Evolutionary conservation across 768 basidiomycete species (phyloP).

Genomic region (Naematelia aurantialba): DNA sequence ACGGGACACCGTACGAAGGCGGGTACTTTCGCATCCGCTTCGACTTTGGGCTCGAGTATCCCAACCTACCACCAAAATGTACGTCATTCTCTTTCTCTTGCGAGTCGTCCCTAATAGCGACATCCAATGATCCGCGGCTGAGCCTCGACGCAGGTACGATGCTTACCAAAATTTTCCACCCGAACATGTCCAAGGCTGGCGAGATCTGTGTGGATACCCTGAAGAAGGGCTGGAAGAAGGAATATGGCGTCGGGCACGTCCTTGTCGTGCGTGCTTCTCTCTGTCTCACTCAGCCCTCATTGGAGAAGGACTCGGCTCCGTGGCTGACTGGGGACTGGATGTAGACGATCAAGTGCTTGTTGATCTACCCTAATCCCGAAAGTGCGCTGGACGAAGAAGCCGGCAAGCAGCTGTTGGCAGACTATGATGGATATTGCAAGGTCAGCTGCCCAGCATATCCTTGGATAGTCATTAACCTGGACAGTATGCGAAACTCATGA

Average conservation of each 20-base stretch:
- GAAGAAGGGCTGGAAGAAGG: conserved; percentile 94
- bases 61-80: conserved; percentile 92
- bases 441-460: conserved; percentile 17
- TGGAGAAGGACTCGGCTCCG: not conserved
- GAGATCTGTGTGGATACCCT: conserved; percentile 97
- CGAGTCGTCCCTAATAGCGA: conserved; percentile 2
- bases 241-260: conserved; percentile 86
- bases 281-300: not conserved
- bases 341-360: conserved; percentile 81
- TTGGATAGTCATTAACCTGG: not conserved
- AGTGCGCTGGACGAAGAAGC: conserved; percentile 95
- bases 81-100: conserved; percentile 3
- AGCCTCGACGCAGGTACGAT: conserved; percentile 67
- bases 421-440: conserved; percentile 78
- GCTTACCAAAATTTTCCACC: conserved; percentile 92
- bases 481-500: conserved; percentile 78
- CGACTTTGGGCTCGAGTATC: conserved; percentile 88
- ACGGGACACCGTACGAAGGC: conserved; percentile 65
- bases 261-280: conserved; percentile 55
- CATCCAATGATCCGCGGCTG: too few species aligned
- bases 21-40: conserved; percentile 76
- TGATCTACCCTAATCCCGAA: conserved; percentile 96
- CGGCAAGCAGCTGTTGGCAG: conserved; percentile 78
- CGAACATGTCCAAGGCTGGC: conserved; percentile 81
- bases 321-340: not conserved